Evolutionary conservation across 148 eudicot genomes (phyloP).

Genomic region (Arctostaphylos glauca): DNA sequence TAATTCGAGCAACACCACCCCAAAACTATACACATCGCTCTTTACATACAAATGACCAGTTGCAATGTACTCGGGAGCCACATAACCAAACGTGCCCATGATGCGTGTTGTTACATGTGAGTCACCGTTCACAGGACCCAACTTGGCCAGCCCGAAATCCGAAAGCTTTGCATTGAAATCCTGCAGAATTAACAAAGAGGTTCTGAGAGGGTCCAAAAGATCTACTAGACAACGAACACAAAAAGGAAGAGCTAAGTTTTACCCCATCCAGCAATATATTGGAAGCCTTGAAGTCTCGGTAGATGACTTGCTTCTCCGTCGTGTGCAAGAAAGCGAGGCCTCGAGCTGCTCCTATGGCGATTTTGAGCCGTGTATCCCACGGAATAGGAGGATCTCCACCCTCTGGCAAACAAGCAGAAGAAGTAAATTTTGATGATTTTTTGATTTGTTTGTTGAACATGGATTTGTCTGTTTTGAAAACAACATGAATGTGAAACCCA

Average conservation of each 20-base stretch:
- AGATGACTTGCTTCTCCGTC: conserved; percentile 75
- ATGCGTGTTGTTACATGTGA: conserved; percentile 76
- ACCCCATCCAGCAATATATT: conserved; percentile 74
- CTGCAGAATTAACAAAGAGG: no score
- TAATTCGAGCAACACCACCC: no score
- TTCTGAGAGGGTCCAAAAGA: no score
- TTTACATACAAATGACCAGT: no score
- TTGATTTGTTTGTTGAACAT: no score
- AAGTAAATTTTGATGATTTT: no score
- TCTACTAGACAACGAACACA: no score
- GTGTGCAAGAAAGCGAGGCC: conserved; percentile 81
- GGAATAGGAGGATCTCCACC: conserved; percentile 47
- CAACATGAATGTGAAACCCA: conserved; percentile 32
- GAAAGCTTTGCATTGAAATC: no score
- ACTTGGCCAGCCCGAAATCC: conserved; percentile 7
- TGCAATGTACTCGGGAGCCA: no score
- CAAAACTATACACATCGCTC: no score
- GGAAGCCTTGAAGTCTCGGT: conserved; percentile 75
- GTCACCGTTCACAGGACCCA: conserved; percentile 61
- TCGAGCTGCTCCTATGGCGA: conserved; percentile 77
- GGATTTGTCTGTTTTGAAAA: no score
- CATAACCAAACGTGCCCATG: conserved; percentile 84
- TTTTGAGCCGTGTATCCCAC: conserved; percentile 60
- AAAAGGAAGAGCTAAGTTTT: neutral
- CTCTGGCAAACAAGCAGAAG: conserved; percentile 27